Conservation (phyloP, 768 basidiomycete genomes). For the Amanita polypyramis region DNA sequence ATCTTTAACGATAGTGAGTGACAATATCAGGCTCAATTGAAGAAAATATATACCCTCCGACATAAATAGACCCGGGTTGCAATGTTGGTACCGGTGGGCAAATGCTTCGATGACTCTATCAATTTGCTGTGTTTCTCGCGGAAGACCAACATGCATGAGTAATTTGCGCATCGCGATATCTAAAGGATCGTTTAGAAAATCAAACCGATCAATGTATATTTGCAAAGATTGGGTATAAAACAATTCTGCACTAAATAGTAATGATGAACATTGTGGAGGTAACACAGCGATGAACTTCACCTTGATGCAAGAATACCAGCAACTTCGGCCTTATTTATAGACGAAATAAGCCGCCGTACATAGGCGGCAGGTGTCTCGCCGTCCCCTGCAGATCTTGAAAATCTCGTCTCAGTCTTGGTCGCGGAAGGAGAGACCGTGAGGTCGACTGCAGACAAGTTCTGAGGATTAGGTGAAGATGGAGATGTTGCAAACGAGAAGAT, state of each 20-base stretch:
- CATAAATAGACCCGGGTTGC: constrained; percentile 73
- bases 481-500: constrained; percentile 42
- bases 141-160: constrained; percentile 85
- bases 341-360: constrained; percentile 48
- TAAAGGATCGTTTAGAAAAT: constrained; percentile 71
- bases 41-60: constrained; percentile 47
- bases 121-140: constrained; percentile 96
- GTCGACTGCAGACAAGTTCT: constrained; percentile 16
- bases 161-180: constrained; percentile 87
- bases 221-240: constrained; percentile 63
- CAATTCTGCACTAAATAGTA: constrained; percentile 45
- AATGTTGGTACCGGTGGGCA: constrained; percentile 70
- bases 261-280: constrained; percentile 2
- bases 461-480: constrained; percentile 12
- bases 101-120: constrained; percentile 97
- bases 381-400: constrained; percentile 39
- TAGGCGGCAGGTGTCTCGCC: constrained; percentile 68
- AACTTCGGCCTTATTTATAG: constrained; percentile 70
- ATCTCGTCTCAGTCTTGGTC: constrained; percentile 27
- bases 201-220: constrained; percentile 65
- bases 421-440: constrained; percentile 37
- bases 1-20: constrained; percentile 33
- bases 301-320: constrained; percentile 73
- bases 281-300: constrained; percentile 27
- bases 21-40: background rate